Base-by-base conservation (phyloP, 352 stramenopile genomes). In the Pythium folliculosum region DNA sequence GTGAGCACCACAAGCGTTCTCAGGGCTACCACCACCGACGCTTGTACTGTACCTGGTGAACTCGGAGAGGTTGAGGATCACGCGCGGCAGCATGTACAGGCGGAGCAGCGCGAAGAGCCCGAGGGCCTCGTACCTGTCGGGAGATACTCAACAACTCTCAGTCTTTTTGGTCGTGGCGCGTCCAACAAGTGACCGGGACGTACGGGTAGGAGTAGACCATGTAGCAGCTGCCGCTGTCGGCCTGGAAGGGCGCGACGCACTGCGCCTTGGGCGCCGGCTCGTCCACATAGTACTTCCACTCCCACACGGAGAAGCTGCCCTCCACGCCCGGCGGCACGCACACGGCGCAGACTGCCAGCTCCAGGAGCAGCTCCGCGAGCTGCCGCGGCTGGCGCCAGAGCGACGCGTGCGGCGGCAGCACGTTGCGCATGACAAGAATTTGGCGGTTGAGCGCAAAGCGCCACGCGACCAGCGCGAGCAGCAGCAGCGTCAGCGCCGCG, bases 61-160 rank as follows among this genome's bases (percentile, higher is more conserved):
- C 56, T 88, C 80, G 12, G 85, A 94, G 45, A 91, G 52, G 30
- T 92, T 94, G 60, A 86, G 81, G 53, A 94, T 80, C 14, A 91
- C 65, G 27, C 85, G 80, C 32, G 83, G 85, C 3, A 91, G 61
- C 85, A 91, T 92, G 56, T 92, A 94, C n/a, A 94, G 60, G 4
- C 85, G 79, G 13, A 91, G 70, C 44, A 94, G 32, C 16, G 78
- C 80, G 23, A 94, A 64, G 59, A 94, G 76, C 0, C 83, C 83
- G 19, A 94, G 58, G 13, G 89, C 71, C 64, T 94, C 82, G 61
- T 85, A 83, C 5, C 84, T 92, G 48, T 16, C 55, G 8, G 22
- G 5, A n/a, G n/a, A n/a, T n/a, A n/a, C n/a, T n/a, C n/a, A 61
- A 9, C 7, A 23, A 23, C 8, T 16, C 30, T n/a, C 16, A 47